phyloP scores from a whole-genome alignment of 495 filamentous ascomycete species.

The Polyplosphaeria fusca region DNA sequence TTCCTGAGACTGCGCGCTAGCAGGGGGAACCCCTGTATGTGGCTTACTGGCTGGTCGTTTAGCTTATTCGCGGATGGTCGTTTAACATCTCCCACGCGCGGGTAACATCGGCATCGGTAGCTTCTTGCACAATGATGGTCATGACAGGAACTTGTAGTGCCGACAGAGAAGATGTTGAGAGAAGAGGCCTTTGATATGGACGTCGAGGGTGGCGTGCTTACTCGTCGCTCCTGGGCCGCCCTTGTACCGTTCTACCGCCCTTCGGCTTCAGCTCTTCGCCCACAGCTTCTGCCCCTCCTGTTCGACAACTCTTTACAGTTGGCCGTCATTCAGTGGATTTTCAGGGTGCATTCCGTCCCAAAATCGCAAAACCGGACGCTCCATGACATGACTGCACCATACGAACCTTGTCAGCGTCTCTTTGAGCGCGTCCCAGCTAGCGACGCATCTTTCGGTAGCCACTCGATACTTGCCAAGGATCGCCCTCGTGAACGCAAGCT shows the following conservation, averaged over 20 bases:
- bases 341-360: conserved; percentile 11
- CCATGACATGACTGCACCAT: conserved; percentile 11
- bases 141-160: not conserved
- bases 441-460: not conserved
- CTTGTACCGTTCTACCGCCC: not conserved
- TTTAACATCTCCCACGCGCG: conserved; percentile 10
- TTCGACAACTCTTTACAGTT: not conserved
- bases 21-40: no score
- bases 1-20: no score
- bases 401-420: conserved; percentile 3
- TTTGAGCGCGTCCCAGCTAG: not conserved
- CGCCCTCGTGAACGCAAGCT: not conserved
- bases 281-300: not conserved
- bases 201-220: not conserved
- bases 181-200: not conserved
- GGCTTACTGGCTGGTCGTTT: no score
- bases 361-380: conserved; percentile 1
- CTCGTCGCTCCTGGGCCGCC: not conserved
- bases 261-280: not conserved
- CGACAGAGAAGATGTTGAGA: not conserved
- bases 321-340: not conserved
- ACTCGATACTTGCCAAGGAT: not conserved
- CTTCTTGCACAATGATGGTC: conserved; percentile 20
- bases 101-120: conserved; percentile 13
- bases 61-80: no score